Evolutionary conservation across 2,329 filamentous ascomycete genomes (phyloP), one percentile per base, ranked within the genome.

Genomic region (Myriosclerotinia scirpicola): DNA sequence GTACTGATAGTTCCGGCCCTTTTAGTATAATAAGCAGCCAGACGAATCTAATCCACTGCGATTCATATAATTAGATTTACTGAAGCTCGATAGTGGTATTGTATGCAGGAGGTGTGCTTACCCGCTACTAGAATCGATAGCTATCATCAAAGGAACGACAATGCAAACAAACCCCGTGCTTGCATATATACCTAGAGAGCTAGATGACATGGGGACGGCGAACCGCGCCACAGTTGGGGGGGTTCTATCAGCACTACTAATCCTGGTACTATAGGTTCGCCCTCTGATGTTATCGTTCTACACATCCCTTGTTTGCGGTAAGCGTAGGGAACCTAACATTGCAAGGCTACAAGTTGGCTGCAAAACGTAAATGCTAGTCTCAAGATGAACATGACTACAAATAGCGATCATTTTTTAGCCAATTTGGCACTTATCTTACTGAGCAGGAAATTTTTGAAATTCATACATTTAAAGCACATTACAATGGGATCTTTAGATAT

Each of bases 161-260:
- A 7, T 50, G 46, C n/a, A 50, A 7, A 50, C 46, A 20, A 22
- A 50, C 46, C 46, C n/a, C n/a, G 46, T 50, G 46, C 46, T 50
- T 50, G 46, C 46, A 50, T 50, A 50, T 20, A 22, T 50, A 9
- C 7, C 9, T 22, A 22, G 46, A 20, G 15, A 22, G 46, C n/a
- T 50, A 50, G 46, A 20, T 6, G 9, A 22, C n/a, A 17, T 22
- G 46, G 15, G n/a, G 46, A 50, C 15, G 46, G 17, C 17, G 46
- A 7, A 50, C 46, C 46, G n/a, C 38, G 12, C 38, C 38, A 40
- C 38, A 50, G 9, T 7, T 50, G 7, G 9, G 46, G 46, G 46
- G 46, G n/a, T 22, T 14, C 46, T 22, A 50, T 50, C 46, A 50
- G n/a, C 46, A 20, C n/a, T 50, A 77, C 68, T 50, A 22, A 50